These are phyloP conservation scores for Podospora pseudocomata DNA, from an alignment of 495 filamentous ascomycete genomes.

Conservation along the genomic window DNA sequence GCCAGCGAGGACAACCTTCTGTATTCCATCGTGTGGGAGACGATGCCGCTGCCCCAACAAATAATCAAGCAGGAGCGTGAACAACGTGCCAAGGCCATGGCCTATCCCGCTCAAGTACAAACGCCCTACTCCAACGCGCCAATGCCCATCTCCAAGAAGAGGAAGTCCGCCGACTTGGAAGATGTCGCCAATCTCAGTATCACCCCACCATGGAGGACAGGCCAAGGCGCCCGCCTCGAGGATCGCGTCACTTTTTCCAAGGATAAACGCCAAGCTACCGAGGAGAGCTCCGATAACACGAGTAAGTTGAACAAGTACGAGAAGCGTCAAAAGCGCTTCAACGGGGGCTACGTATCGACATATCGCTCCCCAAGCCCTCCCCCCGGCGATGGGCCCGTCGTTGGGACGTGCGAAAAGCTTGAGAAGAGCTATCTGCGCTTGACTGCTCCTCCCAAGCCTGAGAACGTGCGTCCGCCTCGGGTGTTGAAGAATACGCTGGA, in stretches of 20 bases:
- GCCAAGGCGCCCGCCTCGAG: constrained; percentile 63
- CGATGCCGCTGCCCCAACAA: constrained; percentile 78
- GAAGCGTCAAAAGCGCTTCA: constrained; percentile 84
- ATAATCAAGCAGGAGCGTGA: constrained; percentile 72
- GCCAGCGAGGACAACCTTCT: constrained; percentile 69
- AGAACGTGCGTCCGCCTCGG: constrained; percentile 78
- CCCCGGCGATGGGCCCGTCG: constrained; percentile 68
- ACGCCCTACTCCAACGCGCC: constrained; percentile 6
- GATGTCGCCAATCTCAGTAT: constrained; percentile 16
- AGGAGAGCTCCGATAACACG: constrained; percentile 43
- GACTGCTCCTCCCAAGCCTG: constrained; percentile 81
- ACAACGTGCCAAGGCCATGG: constrained; percentile 28
- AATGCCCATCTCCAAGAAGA: constrained; percentile 54
- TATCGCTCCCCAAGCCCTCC: constrained; percentile 60
- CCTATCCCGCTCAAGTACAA: constrained; percentile 20
- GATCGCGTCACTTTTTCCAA: constrained; percentile 66
- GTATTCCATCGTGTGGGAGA: constrained; percentile 73
- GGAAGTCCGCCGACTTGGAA: constrained; percentile 67
- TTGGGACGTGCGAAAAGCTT: constrained; percentile 77
- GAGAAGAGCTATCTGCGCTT: constrained; percentile 95
- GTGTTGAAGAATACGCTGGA: constrained; percentile 81
- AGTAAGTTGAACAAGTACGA: constrained; percentile 91
- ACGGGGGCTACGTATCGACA: constrained; percentile 60
- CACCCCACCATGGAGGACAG: constrained; percentile 69
- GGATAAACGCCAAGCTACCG: constrained; percentile 54